Evolutionary conservation across 345 rosid species (phyloP).

Genomic region (Geranium rotundifolium): DNA sequence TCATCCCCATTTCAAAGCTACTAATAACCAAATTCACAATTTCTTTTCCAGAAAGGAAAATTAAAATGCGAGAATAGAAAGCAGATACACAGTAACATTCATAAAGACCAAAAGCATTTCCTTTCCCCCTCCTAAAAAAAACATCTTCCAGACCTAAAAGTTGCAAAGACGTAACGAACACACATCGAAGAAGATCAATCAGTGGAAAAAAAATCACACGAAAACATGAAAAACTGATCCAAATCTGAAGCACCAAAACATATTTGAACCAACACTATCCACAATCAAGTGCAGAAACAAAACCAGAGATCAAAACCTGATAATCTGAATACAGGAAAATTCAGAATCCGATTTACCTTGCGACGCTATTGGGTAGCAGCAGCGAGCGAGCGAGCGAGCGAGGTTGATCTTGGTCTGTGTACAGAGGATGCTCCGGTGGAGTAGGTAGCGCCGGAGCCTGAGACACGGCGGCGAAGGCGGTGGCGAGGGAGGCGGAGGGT

Average conservation of each 20-base stretch:
- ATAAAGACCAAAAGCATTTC: background rate
- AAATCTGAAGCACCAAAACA: background rate
- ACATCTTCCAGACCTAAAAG: background rate
- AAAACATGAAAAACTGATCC: background rate
- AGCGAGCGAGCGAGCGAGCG: too few relatives aligned
- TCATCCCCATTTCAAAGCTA: background rate
- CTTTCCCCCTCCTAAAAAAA: too few relatives aligned
- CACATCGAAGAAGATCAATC: too few relatives aligned
- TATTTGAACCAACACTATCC: background rate
- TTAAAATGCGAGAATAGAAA: too few relatives aligned
- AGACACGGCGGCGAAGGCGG: background rate
- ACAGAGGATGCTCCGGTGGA: too few relatives aligned
- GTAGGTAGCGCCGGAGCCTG: background rate
- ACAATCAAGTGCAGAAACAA: background rate
- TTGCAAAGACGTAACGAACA: too few relatives aligned
- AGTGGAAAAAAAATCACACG: background rate
- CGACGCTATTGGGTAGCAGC: too few relatives aligned
- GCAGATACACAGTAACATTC: background rate
- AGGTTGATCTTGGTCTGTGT: too few relatives aligned
- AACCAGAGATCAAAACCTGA: background rate
- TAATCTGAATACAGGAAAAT: background rate
- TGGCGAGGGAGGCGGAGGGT: background rate
- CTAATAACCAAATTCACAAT: background rate
- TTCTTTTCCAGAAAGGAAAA: too few relatives aligned
- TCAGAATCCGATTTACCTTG: too few relatives aligned